phyloP scores from a whole-genome alignment of 345 rosid species.

The Mallotus nudiflorus region DNA sequence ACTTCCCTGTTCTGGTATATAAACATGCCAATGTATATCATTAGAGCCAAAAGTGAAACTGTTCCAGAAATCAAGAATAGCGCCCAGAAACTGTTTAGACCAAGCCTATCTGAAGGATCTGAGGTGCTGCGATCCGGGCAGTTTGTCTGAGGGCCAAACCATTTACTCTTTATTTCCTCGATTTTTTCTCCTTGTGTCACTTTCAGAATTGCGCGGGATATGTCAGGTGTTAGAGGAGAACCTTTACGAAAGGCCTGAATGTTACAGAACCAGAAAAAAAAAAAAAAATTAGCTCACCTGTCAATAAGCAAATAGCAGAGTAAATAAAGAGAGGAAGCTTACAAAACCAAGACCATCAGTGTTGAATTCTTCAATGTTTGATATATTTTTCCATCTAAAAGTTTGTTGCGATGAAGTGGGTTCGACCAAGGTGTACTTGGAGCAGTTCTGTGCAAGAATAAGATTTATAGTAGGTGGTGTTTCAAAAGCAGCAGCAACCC shows the following conservation, averaged over 20 bases:
- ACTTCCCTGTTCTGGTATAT: slow-evolving; percentile 5
- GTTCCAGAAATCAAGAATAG: slow-evolving; percentile 20
- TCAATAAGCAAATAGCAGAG: not conserved
- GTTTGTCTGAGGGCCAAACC: not conserved
- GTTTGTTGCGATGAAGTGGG: not conserved
- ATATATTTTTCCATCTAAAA: not conserved
- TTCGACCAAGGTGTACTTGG: slow-evolving; percentile 18
- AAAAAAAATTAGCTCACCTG: not conserved
- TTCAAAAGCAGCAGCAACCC: slow-evolving; percentile 38
- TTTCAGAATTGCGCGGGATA: slow-evolving; percentile 18
- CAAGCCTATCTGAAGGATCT: not conserved
- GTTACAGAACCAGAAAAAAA: not conserved
- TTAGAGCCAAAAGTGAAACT: slow-evolving; percentile 8
- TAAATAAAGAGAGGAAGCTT: not conserved
- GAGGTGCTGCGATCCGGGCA: not conserved
- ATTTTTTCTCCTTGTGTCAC: not conserved
- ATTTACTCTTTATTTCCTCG: not conserved
- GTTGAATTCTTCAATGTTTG: not conserved
- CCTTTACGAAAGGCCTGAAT: slow-evolving; percentile 14
- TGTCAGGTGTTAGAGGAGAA: slow-evolving; percentile 15
- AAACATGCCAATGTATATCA: not conserved
- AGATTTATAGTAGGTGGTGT: slow-evolving; percentile 30
- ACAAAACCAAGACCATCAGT: slow-evolving; percentile 3
- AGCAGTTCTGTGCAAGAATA: slow-evolving; percentile 22
- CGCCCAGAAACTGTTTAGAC: slow-evolving; percentile 1